Base-by-base conservation (phyloP, 2,329 filamentous ascomycete species). In the Teratosphaeria epicoccoides region DNA sequence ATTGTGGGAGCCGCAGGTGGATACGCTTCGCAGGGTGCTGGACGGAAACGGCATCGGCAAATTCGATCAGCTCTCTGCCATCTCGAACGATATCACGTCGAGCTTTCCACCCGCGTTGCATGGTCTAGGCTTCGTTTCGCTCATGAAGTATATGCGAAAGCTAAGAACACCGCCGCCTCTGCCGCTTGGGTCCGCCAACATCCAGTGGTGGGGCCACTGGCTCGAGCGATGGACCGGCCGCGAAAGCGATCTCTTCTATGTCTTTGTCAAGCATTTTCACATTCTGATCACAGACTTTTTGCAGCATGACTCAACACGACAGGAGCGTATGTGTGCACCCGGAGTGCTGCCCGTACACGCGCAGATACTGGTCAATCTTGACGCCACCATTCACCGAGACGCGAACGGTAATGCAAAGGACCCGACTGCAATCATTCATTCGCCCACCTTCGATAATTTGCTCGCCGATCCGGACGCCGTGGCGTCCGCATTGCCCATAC, bases 161-260 rank as follows among this genome's bases (percentile, higher is more conserved):
- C 73, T 95, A 26, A 76, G 79, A 44, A 84, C 82, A 55, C 80
- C 81, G 56, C 78, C 82, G 1, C 77, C 83, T 7, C 73, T 84
- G 49, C 84, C 88, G 1, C 66, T 89, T 37, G 79, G 83, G 25
- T 81, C 85, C 4, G 77, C 81, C 25, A 81, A 84, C 57, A 83
- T 95, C n/a, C 75, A 83, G 43, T 96, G 90, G 89, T 82, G 85
- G 61, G 87, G 88, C 1, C 82, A 83, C 0, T 96, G 90, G 90
- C 75, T 87, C 6, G 81, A 85, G 37, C 81, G 88, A 55, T 96
- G 90, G 90, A 84, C 82, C 55, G 90, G 90, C 12, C 81, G 83
- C 2, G 89, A 95, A 61, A 94, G 86, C 3, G 90, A 95, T 63
- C 74, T 96, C 28, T 88, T 95, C 65, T 95, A 91, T 70, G 85